phyloP scores from a whole-genome alignment of 2,329 filamentous ascomycete genomes.

The Xylaria sp. region DNA sequence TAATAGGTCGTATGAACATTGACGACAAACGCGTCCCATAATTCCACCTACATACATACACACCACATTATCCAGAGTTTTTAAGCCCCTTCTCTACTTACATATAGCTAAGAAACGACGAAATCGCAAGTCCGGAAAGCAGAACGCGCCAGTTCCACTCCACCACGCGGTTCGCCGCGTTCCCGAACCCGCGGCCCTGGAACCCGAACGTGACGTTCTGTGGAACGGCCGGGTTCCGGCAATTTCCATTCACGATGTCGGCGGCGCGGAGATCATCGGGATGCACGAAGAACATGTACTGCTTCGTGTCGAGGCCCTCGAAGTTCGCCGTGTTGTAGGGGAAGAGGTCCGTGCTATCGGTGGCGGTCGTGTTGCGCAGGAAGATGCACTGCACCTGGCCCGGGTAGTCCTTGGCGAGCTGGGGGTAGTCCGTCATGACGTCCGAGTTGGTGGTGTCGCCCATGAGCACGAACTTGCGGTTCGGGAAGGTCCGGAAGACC shows the following conservation, averaged over 20 bases:
- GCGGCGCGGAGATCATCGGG: conserved; percentile 62
- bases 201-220: conserved; percentile 69
- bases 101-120: not conserved
- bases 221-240: conserved; percentile 56
- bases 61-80: too few species aligned
- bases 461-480: conserved; percentile 69
- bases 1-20: too few species aligned
- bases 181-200: conserved; percentile 50
- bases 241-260: conserved; percentile 63
- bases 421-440: conserved; percentile 62
- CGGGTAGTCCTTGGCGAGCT: conserved; percentile 60
- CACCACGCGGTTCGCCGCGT: conserved; percentile 24
- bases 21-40: too few species aligned
- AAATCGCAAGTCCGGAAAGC: conserved; percentile 12
- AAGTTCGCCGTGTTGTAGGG: conserved; percentile 72
- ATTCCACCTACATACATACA: too few species aligned
- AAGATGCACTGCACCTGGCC: conserved; percentile 73
- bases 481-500: conserved; percentile 68
- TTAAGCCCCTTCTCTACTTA: conserved; percentile 1
- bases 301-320: conserved; percentile 57
- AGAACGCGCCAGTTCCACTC: conserved; percentile 15
- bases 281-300: conserved; percentile 75
- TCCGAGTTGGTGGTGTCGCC: conserved; percentile 74
- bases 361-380: conserved; percentile 67
- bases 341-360: conserved; percentile 61